Percentiles rank a stretch among this genome's conserved stretches.
Conservation (phyloP, 78 protist species). For the Polysphondylium violaceum region DNA sequence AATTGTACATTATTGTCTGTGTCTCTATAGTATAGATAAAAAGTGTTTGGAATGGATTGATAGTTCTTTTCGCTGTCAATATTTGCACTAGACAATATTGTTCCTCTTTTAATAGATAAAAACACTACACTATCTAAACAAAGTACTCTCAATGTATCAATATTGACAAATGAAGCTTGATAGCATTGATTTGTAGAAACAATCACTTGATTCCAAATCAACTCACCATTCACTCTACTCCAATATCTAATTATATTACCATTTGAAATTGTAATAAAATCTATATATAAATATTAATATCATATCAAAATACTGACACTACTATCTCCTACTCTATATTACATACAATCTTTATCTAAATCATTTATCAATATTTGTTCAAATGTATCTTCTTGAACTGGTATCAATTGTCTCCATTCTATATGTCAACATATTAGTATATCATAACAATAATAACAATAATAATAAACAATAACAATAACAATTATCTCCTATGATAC, state of each 20-base stretch:
- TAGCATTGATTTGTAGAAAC: background rate
- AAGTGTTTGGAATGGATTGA: background rate
- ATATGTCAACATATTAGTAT: background rate
- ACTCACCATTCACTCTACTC: slow-evolving; percentile 32
- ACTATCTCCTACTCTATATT: background rate
- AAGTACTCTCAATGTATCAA: background rate
- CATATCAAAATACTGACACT: background rate
- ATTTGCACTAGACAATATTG: background rate
- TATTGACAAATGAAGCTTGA: background rate
- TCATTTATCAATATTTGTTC: background rate
- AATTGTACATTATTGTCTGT: background rate
- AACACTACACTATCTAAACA: background rate
- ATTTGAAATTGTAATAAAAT: slow-evolving; percentile 36
- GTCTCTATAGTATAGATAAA: background rate
- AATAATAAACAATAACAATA: background rate
- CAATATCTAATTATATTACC: slow-evolving; percentile 39
- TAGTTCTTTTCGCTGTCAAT: too few relatives aligned
- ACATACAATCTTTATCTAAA: slow-evolving; percentile 28
- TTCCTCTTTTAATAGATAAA: too few relatives aligned
- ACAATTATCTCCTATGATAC: background rate
- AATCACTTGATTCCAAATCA: background rate
- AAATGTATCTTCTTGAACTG: slow-evolving; percentile 54
- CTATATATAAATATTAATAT: background rate
- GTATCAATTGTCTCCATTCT: slow-evolving; percentile 74
- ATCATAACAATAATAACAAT: background rate